Conservation (phyloP, 2,329 filamentous ascomycete genomes). For the Bisporella sp. region DNA sequence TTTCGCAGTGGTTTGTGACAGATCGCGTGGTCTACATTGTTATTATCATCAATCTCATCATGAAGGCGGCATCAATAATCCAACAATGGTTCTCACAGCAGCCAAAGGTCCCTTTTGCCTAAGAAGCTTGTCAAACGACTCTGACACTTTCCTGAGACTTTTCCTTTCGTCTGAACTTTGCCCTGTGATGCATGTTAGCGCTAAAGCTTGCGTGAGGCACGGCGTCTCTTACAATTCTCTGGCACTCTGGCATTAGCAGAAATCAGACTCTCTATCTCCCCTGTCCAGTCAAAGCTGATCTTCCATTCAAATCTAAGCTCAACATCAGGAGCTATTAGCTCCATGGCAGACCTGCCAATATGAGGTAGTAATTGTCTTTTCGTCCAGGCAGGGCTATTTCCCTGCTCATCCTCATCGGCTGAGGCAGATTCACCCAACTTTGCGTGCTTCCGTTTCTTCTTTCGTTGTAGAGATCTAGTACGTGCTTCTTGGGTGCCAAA, state of each 20-base stretch:
- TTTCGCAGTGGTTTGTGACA: too few relatives aligned
- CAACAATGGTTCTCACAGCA: conserved; percentile 53
- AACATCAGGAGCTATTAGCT: conserved; percentile 26
- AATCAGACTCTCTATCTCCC: conserved; percentile 57
- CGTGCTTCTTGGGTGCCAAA: conserved; percentile 33
- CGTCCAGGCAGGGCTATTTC: conserved; percentile 19
- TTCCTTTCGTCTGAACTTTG: conserved; percentile 48
- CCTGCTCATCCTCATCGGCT: conserved; percentile 11
- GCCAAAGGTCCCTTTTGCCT: conserved; percentile 47
- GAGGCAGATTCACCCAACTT: conserved; percentile 21
- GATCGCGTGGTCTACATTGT: too few relatives aligned
- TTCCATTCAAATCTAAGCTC: conserved; percentile 49
- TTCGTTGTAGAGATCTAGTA: conserved; percentile 9
- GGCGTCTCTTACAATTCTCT: conserved; percentile 50
- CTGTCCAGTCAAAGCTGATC: conserved; percentile 65
- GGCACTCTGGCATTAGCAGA: conserved; percentile 49
- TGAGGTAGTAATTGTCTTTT: conserved; percentile 44
- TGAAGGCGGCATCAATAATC: conserved; percentile 39
- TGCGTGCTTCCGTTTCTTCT: conserved; percentile 15
- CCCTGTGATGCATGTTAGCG: conserved; percentile 39
- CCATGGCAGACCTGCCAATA: conserved; percentile 41
- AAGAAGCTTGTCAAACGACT: conserved; percentile 53
- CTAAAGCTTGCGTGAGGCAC: not conserved
- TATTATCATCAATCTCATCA: too few relatives aligned
- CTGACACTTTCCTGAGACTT: conserved; percentile 50